Base-by-base conservation (phyloP, 768 basidiomycete species). In the Termitomyces sp. region DNA sequence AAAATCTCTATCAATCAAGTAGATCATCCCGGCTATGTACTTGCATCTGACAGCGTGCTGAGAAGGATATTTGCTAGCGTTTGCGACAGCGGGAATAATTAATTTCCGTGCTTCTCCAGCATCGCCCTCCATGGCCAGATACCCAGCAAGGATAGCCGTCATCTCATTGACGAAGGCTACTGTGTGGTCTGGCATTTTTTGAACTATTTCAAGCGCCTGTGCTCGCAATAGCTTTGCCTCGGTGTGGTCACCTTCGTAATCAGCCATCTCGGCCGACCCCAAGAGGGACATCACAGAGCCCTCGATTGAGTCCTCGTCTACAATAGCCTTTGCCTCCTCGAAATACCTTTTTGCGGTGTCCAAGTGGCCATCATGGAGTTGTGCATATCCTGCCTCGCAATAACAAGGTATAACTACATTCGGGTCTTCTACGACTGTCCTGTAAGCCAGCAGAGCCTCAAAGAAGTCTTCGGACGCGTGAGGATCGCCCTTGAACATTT, bases 21-120 rank as follows among this genome's bases (percentile, higher is more conserved):
- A 59, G 34, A 63, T 56, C 42, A 50, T 57, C 12, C 56, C 60
- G 1, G 59, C 56, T 9, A 60, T 9, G 31, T 58, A 64, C 11
- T 31, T 48, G 31, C 45, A 47, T 32, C n/a, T 42, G 2, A 64
- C 45, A 3, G 54, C 31, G 8, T 9, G 43, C 5, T 8, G 34
- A 34, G 38, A 53, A 0, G 25, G 45, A 48, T 45, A 12, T 38
- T 48, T 43, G 20, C 12, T 37, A 2, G 43, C 6, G 31, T 40
- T 40, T 17, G 20, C 43, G 15, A 37, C 20, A 45, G 32, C 38
- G 11, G 46, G 40, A 11, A 9, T 8, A 1, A 63, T 60, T 7
- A 40, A 8, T 32, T 37, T 37, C 14, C 51, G 59, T 2, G 46
- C 59, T 17, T 48, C 42, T 29, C 25, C 25, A 25, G 25, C 25